Evolutionary conservation across 2,329 filamentous ascomycete genomes (phyloP).

Genomic region (Neurospora sp.): DNA sequence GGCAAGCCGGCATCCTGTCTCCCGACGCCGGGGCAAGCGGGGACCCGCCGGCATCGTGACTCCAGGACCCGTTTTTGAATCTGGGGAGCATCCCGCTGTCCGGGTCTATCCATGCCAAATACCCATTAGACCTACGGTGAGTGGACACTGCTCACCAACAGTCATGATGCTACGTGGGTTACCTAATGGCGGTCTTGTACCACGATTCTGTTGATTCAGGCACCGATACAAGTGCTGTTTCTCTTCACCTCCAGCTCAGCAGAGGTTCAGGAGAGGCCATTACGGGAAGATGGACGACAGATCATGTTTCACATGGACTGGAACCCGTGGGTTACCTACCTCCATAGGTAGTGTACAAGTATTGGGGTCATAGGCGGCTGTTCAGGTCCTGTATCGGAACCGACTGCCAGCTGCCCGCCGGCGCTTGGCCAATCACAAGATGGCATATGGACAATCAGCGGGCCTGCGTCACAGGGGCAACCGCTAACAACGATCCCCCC

Average conservation of each 20-base stretch:
- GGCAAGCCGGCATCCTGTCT: neutral
- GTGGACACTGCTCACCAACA: neutral
- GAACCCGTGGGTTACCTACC: neutral
- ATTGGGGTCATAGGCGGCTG: neutral
- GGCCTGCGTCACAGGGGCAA: slow-evolving; percentile 7
- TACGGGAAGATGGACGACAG: neutral
- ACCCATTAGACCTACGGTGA: neutral
- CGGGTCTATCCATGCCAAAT: neutral
- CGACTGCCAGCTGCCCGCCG: neutral
- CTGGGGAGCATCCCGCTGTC: neutral
- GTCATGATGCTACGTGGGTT: neutral
- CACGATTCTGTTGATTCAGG: neutral
- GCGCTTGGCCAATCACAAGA: slow-evolving; percentile 3
- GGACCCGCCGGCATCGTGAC: neutral
- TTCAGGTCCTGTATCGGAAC: neutral
- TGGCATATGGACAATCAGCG: slow-evolving; percentile 3
- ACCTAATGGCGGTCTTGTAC: neutral
- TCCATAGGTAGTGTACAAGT: no score
- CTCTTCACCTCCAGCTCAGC: neutral
- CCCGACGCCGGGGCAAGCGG: neutral
- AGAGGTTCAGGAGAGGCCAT: neutral
- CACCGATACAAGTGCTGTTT: neutral
- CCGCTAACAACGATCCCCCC: neutral
- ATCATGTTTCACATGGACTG: neutral
- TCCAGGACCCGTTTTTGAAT: neutral